phyloP scores from a whole-genome alignment of 1,284 basidiomycete genomes.

The Erythrobasidium hasegawianum region DNA sequence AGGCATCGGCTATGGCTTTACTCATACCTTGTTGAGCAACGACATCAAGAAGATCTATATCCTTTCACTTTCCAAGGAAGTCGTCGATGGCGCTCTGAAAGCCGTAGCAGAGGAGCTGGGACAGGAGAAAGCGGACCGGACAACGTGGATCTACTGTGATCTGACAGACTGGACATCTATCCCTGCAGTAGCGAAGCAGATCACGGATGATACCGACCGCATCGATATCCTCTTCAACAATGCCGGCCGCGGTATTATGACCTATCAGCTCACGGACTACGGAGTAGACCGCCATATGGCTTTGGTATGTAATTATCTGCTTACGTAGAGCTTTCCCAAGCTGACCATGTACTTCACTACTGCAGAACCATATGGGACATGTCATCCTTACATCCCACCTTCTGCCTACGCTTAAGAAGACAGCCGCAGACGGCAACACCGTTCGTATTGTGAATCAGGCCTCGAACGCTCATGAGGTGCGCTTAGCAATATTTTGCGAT shows the following conservation, averaged over 20 bases:
- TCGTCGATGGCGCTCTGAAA: constrained; percentile 26
- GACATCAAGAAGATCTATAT: constrained; percentile 33
- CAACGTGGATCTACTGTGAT: constrained; percentile 27
- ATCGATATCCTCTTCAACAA: constrained; percentile 36
- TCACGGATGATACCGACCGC: constrained; percentile 29
- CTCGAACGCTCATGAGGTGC: constrained; percentile 34
- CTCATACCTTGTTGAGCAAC: constrained; percentile 21
- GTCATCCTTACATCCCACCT: constrained; percentile 31
- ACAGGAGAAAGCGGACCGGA: constrained; percentile 28
- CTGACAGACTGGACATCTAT: constrained; percentile 28
- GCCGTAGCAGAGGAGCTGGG: constrained; percentile 31
- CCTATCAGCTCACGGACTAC: constrained; percentile 27
- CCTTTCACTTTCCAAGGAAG: constrained; percentile 21
- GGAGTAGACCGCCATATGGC: constrained; percentile 32
- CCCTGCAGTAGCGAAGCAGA: constrained; percentile 29
- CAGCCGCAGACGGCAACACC: constrained; percentile 12
- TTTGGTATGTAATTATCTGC: constrained; percentile 8
- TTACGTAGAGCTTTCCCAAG: background rate
- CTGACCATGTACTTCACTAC: background rate
- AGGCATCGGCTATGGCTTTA: constrained; percentile 30
- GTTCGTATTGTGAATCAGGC: constrained; percentile 27
- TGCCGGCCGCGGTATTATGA: constrained; percentile 34
- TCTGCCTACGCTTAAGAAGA: constrained; percentile 31
- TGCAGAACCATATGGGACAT: constrained; percentile 32
- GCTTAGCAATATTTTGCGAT: background rate